Evolutionary conservation across 371 early-diverging fungal species (phyloP), one percentile per base, ranked within the genome.

Genomic region (Nematocida minor): DNA sequence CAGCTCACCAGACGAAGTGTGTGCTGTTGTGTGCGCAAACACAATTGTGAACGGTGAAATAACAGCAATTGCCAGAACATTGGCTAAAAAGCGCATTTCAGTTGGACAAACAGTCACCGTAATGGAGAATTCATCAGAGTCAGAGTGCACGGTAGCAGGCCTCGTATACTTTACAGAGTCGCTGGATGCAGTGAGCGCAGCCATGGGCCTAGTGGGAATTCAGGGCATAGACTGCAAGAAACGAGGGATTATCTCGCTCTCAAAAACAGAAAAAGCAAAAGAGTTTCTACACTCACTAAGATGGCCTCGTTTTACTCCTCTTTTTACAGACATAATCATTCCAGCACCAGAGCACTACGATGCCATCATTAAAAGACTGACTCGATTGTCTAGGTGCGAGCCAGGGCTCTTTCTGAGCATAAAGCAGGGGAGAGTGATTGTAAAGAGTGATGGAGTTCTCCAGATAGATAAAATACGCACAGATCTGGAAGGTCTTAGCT

Each of bases 401-500:
- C 77, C 77, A 63, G 77, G 77, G 1, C 38, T 63, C 18, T 74
- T 79, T 38, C 0, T 40, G 11, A 25, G 79, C 46, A 46, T 27
- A 0, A 34, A 41, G 32, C 22, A 42, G 9, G 29, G 60, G 3
- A 53, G 64, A 32, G 51, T 74, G 7, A 55, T 62, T 22, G 49
- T 74, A 1, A 34, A 48, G 22, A 74, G 77, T 31, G 77, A 74
- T 74, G 77, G 77, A 2, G 48, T 34, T 4, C 66, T 74, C 4
- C 77, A 74, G 46, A 22, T 74, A 31, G 77, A 74, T 46, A 74
- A 74, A 40, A 49, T 74, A 60, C 16, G 51, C 48, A 74, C 77
- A n/a, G 77, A 74, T 64, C 25, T 74, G 38, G 77, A 74, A 31
- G 77, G 64, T 0, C 40, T 74, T 6, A 6, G 27, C 9, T 74